These are phyloP conservation scores for Anthoceros angustus DNA, from an alignment of 225 moss, liverwort and hornwort species.

Conservation along the genomic window DNA sequence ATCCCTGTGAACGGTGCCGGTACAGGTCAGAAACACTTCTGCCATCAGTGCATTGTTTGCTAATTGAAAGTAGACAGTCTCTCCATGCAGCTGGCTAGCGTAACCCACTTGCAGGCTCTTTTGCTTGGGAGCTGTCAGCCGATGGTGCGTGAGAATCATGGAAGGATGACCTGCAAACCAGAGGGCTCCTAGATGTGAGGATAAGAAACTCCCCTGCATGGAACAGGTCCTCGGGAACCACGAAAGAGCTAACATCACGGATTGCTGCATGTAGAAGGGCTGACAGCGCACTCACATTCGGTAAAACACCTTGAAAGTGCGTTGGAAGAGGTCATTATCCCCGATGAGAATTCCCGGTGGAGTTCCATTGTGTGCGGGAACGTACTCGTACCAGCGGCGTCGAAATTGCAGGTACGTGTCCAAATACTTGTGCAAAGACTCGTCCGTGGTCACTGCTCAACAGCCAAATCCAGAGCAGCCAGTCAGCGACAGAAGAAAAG, in stretches of 20 bases:
- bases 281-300: conserved; percentile 45
- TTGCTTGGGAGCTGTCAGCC: neutral
- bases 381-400: conserved; percentile 75
- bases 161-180: neutral
- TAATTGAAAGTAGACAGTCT: no score
- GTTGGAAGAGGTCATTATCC: conserved; percentile 85
- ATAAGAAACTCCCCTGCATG: no score
- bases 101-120: neutral
- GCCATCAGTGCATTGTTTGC: no score
- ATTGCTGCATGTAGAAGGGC: neutral
- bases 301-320: conserved; percentile 73
- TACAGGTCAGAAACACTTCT: neutral
- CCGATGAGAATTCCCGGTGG: conserved; percentile 62
- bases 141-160: neutral
- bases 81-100: no score
- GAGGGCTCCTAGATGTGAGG: no score
- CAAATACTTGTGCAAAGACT: conserved; percentile 61
- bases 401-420: conserved; percentile 91
- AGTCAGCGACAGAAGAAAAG: neutral
- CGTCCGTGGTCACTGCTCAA: conserved; percentile 56
- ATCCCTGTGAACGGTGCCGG: neutral
- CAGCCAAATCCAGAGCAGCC: neutral
- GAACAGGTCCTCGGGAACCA: no score
- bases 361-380: conserved; percentile 19
- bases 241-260: neutral